phyloP scores from a whole-genome alignment of 1,139 yeast genomes.

The Cylindricascospora bacillispora region DNA sequence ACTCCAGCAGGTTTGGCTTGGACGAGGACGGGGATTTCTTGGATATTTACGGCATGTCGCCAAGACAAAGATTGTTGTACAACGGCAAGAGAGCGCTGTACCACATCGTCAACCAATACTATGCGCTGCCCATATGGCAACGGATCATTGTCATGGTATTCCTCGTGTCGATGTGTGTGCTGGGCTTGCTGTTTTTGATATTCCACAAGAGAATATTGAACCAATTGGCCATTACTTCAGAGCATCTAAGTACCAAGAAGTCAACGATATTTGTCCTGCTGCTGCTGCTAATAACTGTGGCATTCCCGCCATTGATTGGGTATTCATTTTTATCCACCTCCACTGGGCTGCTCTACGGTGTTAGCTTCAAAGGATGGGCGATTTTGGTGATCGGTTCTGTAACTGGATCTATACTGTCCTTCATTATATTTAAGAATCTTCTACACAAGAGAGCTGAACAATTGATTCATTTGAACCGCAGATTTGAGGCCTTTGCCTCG shows the following conservation, averaged over 20 bases:
- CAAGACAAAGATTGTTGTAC: conserved; percentile 21
- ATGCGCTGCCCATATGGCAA: conserved; percentile 17
- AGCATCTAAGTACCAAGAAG: conserved; percentile 28
- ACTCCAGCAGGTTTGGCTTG: conserved; percentile 1
- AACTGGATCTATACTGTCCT: conserved; percentile 61
- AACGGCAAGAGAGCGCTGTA: conserved; percentile 9
- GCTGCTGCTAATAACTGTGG: conserved; percentile 34
- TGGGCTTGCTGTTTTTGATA: conserved; percentile 29
- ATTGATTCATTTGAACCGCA: conserved; percentile 39
- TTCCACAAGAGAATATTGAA: conserved; percentile 38
- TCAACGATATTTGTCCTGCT: conserved; percentile 47
- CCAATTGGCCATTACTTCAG: conserved; percentile 30
- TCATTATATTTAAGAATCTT: conserved; percentile 50
- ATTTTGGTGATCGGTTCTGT: conserved; percentile 58
- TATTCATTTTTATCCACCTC: conserved; percentile 57
- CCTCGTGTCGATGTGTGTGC: conserved; percentile 12
- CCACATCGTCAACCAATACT: conserved; percentile 10
- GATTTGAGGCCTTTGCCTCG: conserved; percentile 63
- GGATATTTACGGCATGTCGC: conserved; percentile 22
- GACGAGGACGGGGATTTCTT: conserved; percentile 23
- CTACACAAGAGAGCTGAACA: conserved; percentile 47
- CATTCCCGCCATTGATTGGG: conserved; percentile 86
- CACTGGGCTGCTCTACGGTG: conserved; percentile 77
- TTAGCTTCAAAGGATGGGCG: conserved; percentile 63
- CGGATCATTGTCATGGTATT: conserved; percentile 8